phyloP scores from a whole-genome alignment of 2,329 filamentous ascomycete species.

The Beauveria varroae region DNA sequence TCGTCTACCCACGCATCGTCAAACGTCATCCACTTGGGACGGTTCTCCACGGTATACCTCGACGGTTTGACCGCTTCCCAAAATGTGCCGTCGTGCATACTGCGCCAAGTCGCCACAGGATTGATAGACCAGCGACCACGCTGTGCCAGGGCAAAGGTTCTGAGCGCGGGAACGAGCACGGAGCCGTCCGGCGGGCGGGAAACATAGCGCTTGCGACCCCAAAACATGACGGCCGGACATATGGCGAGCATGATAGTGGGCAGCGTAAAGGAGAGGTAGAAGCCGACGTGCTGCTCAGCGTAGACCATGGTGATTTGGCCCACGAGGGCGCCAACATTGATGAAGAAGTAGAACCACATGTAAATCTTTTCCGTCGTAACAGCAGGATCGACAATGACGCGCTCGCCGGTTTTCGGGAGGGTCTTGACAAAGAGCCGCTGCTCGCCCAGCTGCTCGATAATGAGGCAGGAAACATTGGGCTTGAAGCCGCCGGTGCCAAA shows the following conservation, averaged over 20 bases:
- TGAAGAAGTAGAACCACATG: conserved; percentile 64
- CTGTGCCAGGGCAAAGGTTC: conserved; percentile 53
- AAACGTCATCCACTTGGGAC: conserved; percentile 67
- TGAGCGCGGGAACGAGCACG: conserved; percentile 57
- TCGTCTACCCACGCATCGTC: conserved; percentile 76
- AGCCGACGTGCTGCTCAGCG: conserved; percentile 66
- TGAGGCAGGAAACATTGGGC: conserved; percentile 60
- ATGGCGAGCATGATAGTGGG: conserved; percentile 58
- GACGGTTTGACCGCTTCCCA: conserved; percentile 67
- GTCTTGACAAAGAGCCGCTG: conserved; percentile 47
- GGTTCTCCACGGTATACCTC: conserved; percentile 43
- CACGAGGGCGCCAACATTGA: conserved; percentile 60
- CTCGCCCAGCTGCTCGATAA: conserved; percentile 57
- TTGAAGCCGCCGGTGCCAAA: conserved; percentile 71
- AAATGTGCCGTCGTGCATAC: conserved; percentile 48
- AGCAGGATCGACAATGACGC: conserved; percentile 57
- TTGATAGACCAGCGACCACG: conserved; percentile 65
- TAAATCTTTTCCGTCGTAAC: conserved; percentile 57
- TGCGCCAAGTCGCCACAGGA: conserved; percentile 50
- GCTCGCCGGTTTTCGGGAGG: conserved; percentile 43
- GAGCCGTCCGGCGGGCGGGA: conserved; percentile 56
- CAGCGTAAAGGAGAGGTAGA: conserved; percentile 62
- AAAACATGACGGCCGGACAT: conserved; percentile 55
- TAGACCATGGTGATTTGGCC: conserved; percentile 63
- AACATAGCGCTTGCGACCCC: conserved; percentile 51